Conservation (phyloP, 2,329 filamentous ascomycete species). For the Monilinia laxa region DNA sequence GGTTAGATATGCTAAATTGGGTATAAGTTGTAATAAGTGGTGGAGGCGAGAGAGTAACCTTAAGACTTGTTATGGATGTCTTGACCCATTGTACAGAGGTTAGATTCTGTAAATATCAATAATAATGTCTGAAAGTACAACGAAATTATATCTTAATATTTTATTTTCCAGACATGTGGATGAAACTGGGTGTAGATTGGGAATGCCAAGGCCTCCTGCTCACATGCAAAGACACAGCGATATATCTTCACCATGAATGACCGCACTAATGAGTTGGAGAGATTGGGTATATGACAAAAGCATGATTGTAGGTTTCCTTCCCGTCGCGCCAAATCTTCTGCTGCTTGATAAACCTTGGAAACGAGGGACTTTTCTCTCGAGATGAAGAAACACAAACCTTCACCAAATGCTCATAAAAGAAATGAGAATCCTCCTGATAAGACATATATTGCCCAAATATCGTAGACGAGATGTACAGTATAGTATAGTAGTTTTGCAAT, state of each 20-base stretch:
- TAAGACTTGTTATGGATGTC: no score
- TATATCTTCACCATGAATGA: background rate
- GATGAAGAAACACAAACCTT: background rate
- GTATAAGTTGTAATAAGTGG: background rate
- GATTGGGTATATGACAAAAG: no score
- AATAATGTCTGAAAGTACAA: background rate
- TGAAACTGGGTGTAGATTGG: background rate
- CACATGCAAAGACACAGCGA: background rate
- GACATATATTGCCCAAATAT: no score
- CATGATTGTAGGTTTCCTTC: background rate
- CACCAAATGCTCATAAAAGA: background rate
- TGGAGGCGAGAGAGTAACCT: background rate
- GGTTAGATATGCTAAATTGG: background rate
- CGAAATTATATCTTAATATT: background rate
- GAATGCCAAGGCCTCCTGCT: background rate
- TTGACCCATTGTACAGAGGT: background rate
- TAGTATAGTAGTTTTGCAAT: no score
- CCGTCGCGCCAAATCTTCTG: background rate
- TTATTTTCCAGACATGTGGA: background rate
- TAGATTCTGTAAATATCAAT: background rate
- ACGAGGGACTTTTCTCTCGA: no score
- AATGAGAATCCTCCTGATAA: no score
- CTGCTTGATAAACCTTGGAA: no score
- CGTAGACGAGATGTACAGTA: background rate
- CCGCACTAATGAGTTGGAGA: background rate